Percentiles rank a stretch among this genome's conserved stretches.
Conservation (phyloP, 2,329 filamentous ascomycete genomes). For the Verticillium albo-atrum region DNA sequence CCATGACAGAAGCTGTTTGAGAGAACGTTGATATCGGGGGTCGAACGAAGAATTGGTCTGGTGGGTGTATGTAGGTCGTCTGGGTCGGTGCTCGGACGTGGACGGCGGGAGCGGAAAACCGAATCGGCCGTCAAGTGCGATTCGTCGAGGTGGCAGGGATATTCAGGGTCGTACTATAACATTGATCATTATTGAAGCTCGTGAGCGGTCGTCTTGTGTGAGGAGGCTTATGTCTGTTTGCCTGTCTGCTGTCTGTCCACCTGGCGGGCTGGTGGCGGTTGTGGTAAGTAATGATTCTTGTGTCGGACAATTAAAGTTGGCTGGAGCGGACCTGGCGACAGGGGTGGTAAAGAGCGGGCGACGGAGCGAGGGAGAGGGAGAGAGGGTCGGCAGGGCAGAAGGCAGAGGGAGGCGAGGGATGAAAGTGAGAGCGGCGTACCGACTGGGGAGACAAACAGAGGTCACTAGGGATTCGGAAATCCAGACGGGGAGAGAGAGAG, state of each 20-base stretch:
- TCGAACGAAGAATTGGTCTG: constrained; percentile 3
- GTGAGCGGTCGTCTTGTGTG: neutral
- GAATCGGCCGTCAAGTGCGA: neutral
- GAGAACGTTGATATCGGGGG: neutral
- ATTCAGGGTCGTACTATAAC: constrained; percentile 10
- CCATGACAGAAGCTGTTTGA: constrained; percentile 8
- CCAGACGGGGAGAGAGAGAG: neutral
- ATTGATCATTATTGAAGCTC: constrained; percentile 13
- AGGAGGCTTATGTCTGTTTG: neutral
- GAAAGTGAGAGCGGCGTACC: neutral
- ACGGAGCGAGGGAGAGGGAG: neutral
- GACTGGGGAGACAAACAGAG: neutral
- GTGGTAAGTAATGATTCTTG: neutral
- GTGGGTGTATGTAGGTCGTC: constrained; percentile 1
- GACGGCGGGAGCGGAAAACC: neutral
- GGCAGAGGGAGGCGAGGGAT: neutral
- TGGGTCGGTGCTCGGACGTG: neutral
- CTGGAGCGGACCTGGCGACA: constrained; percentile 1
- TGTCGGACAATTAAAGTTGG: neutral
- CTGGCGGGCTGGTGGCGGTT: neutral
- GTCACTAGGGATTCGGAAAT: neutral
- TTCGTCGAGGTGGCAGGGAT: neutral
- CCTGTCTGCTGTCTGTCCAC: neutral
- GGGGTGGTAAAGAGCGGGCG: too few species aligned
- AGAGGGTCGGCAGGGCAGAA: neutral